Evolutionary conservation across 179 eudicot species (phyloP), one percentile per base, ranked within the genome.

Genomic region (Vitellaria paradoxa): DNA sequence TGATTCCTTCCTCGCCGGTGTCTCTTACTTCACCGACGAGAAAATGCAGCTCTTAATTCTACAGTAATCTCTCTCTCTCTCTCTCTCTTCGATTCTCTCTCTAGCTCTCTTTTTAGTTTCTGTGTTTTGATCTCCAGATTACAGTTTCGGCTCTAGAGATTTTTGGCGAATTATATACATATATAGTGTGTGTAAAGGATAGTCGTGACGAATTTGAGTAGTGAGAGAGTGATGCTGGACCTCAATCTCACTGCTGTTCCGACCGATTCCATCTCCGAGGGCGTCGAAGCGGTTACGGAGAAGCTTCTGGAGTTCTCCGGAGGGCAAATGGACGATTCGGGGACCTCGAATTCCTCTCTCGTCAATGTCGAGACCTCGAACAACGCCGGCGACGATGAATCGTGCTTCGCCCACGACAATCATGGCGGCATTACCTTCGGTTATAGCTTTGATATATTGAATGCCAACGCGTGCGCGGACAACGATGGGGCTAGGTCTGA

Each of bases 361-460:
- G 86, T 88, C 73, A 88, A 84, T 52, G 83, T 76, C 42, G 89
- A 83, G 23, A 75, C 66, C 13, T 77, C 82, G 72, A 76, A 74
- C 77, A 14, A 67, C 57, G 81, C 37, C 46, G 84, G 80, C 23
- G 81, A 79, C 37, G 86, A 81, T 30, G 81, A 84, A 57, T 82
- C 85, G 52, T 69, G 63, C 77, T 84, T 87, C 26, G 70, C 83
- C 63, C 85, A 45, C 57, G 45, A 42, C 45, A 42, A 42, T 42
- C 45, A 42, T 42, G 45, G 45, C 5, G 24, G 46, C 69, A 47
- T 63, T 24, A 56, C 42, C 67, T 15, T 37, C 59, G 66, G 13
- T 67, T 68, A 45, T 68, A 65, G 42, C 57, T 88, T 91, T 37
- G 88, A 81, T 74, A 86, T 89, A 7, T 81, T 88, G 66, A 89